A percentile compares a stretch with the other conserved stretches of the same genome.
Evolutionary conservation across 1,284 basidiomycete species (phyloP).

Genomic region (Moesziomyces globuligerus): DNA sequence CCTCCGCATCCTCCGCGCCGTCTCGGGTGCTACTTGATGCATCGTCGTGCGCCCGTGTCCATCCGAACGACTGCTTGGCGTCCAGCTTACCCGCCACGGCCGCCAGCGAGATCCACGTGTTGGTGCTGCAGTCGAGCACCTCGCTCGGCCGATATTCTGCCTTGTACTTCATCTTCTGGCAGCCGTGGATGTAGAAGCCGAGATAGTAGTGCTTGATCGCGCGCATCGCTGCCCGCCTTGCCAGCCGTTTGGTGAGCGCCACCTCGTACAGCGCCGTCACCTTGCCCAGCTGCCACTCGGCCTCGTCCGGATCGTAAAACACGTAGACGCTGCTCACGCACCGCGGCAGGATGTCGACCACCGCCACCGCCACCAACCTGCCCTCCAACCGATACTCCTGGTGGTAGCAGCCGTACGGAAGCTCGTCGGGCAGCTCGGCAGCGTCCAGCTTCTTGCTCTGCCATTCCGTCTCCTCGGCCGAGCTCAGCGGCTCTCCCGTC

Average conservation of each 20-base stretch:
- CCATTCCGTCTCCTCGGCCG: slow-evolving; percentile 16
- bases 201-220: slow-evolving; percentile 40
- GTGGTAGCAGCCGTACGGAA: slow-evolving; percentile 59
- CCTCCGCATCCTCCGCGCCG: not conserved
- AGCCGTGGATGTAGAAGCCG: slow-evolving; percentile 68
- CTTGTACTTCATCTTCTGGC: slow-evolving; percentile 96
- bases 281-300: slow-evolving; percentile 83
- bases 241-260: slow-evolving; percentile 47
- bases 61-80: slow-evolving; percentile 15
- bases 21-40: not conserved
- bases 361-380: slow-evolving; percentile 83
- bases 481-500: slow-evolving; percentile 10
- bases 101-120: slow-evolving; percentile 24
- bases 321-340: slow-evolving; percentile 97
- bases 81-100: slow-evolving; percentile 13
- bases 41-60: slow-evolving; percentile 5
- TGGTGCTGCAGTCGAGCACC: slow-evolving; percentile 74
- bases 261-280: slow-evolving; percentile 58
- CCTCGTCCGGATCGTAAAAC: slow-evolving; percentile 85
- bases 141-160: slow-evolving; percentile 88
- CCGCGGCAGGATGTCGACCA: slow-evolving; percentile 87
- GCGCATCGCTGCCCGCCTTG: slow-evolving; percentile 20
- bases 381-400: slow-evolving; percentile 72
- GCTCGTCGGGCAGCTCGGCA: slow-evolving; percentile 3
- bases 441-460: slow-evolving; percentile 11